Evolutionary conservation across 768 basidiomycete genomes (phyloP).

Genomic region (Leccinum olivaceopallidum): DNA sequence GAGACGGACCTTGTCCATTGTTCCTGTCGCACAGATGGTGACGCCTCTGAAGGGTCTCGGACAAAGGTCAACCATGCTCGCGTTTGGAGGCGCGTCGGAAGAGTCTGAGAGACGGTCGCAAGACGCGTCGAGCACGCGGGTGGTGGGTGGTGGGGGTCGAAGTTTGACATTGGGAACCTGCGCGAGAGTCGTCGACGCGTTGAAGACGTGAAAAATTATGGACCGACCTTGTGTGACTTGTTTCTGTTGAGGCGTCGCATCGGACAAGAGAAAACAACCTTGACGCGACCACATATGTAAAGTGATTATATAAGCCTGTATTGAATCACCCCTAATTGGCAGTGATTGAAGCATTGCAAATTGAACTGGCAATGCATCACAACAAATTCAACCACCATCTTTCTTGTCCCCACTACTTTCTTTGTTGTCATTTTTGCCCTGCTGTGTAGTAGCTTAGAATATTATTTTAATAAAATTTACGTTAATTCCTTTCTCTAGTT

Average conservation of each 20-base stretch:
- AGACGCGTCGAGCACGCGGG: constrained; percentile 30
- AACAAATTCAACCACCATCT: no score
- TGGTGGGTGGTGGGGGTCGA: constrained; percentile 54
- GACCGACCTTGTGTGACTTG: constrained; percentile 61
- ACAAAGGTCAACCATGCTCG: constrained; percentile 47
- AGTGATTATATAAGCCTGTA: neutral
- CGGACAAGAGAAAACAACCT: constrained; percentile 9
- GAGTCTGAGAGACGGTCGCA: constrained; percentile 48
- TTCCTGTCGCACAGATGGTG: constrained; percentile 73
- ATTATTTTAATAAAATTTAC: no score
- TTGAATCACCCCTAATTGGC: no score
- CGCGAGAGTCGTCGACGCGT: neutral
- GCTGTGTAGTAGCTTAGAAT: no score
- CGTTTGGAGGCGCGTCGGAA: constrained; percentile 44
- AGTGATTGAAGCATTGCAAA: no score
- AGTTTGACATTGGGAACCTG: constrained; percentile 85
- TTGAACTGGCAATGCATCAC: no score
- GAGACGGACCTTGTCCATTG: constrained; percentile 69
- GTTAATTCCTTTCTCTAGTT: no score
- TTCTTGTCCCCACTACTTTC: no score
- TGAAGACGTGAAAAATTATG: neutral
- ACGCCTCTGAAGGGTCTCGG: constrained; percentile 69
- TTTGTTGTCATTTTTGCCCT: no score
- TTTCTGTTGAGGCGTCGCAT: constrained; percentile 51
- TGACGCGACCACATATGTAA: neutral